phyloP scores from a whole-genome alignment of 768 basidiomycete genomes.

The Russula brevipes region DNA sequence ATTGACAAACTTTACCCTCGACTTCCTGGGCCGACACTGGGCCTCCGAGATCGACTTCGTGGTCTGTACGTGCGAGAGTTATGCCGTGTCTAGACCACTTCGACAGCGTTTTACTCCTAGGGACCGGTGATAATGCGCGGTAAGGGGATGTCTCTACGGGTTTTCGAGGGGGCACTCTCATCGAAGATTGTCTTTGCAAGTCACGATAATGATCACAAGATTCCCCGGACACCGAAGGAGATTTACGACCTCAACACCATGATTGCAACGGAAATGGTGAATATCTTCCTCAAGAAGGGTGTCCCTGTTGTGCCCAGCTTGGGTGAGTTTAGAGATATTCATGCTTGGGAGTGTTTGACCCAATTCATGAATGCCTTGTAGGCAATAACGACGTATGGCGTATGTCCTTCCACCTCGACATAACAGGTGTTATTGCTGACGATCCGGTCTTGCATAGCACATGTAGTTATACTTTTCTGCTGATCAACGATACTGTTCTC shows the following conservation, averaged over 20 bases:
- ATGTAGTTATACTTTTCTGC: conserved; percentile 40
- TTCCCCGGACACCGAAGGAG: conserved; percentile 77
- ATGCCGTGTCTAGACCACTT: neutral
- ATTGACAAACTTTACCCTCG: conserved; percentile 77
- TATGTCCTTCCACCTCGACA: conserved; percentile 36
- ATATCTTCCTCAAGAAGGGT: conserved; percentile 61
- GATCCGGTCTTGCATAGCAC: conserved; percentile 39
- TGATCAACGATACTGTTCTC: neutral
- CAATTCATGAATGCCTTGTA: conserved; percentile 28
- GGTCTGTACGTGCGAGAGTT: conserved; percentile 50
- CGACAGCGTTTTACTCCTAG: conserved; percentile 32
- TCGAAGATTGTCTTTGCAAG: conserved; percentile 35
- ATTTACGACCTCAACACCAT: conserved; percentile 70
- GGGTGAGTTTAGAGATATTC: conserved; percentile 40
- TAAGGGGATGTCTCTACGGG: conserved; percentile 27
- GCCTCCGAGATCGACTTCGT: conserved; percentile 85
- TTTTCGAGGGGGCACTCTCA: neutral
- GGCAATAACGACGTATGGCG: conserved; percentile 94
- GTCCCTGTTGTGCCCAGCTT: conserved; percentile 80
- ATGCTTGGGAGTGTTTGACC: neutral
- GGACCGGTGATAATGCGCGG: conserved; percentile 78
- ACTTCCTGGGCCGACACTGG: conserved; percentile 76
- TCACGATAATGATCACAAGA: conserved; percentile 76
- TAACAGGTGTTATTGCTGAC: conserved; percentile 11
- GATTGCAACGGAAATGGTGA: conserved; percentile 64